These are phyloP conservation scores for Teratosphaeriaceae sp. DNA, from an alignment of 2,329 filamentous ascomycete species.

Conservation along the genomic window DNA sequence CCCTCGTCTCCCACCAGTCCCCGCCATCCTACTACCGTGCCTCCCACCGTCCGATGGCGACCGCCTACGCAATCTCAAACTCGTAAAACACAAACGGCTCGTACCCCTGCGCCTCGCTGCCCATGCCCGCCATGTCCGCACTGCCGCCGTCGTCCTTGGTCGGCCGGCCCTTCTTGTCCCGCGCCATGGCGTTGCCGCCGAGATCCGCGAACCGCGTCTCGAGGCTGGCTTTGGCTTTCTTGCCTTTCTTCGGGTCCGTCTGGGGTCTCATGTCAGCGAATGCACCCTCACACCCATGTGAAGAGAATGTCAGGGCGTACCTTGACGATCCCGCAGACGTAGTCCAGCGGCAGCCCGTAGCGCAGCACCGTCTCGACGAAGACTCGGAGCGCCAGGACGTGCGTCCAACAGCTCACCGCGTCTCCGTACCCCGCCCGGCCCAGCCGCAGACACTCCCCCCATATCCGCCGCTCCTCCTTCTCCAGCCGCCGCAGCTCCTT, in stretches of 20 bases:
- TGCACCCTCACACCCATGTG: neutral
- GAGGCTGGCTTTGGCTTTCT: slow-evolving; percentile 61
- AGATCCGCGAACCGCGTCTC: slow-evolving; percentile 86
- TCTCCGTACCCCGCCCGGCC: slow-evolving; percentile 93
- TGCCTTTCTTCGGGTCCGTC: slow-evolving; percentile 74
- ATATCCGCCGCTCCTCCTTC: slow-evolving; percentile 83
- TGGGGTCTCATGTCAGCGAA: slow-evolving; percentile 32
- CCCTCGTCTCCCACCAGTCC: no score
- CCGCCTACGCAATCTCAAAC: slow-evolving; percentile 61
- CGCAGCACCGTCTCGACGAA: slow-evolving; percentile 98
- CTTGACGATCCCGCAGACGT: slow-evolving; percentile 76
- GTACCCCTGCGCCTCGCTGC: slow-evolving; percentile 71
- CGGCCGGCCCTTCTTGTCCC: slow-evolving; percentile 88
- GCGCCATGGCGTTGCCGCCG: slow-evolving; percentile 85
- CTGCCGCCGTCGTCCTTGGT: slow-evolving; percentile 77
- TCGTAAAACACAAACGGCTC: slow-evolving; percentile 97
- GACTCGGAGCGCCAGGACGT: slow-evolving; percentile 81
- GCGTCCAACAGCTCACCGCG: slow-evolving; percentile 91
- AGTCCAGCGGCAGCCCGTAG: slow-evolving; percentile 87
- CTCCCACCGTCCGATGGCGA: no score
- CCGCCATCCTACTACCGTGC: no score
- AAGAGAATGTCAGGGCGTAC: slow-evolving; percentile 44
- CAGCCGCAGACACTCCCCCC: slow-evolving; percentile 82
- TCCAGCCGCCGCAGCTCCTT: slow-evolving; percentile 76
- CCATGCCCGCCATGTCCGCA: slow-evolving; percentile 77